Conservation (phyloP, 371 early-diverging fungal species). For the Syncephalis plumigaleata region DNA sequence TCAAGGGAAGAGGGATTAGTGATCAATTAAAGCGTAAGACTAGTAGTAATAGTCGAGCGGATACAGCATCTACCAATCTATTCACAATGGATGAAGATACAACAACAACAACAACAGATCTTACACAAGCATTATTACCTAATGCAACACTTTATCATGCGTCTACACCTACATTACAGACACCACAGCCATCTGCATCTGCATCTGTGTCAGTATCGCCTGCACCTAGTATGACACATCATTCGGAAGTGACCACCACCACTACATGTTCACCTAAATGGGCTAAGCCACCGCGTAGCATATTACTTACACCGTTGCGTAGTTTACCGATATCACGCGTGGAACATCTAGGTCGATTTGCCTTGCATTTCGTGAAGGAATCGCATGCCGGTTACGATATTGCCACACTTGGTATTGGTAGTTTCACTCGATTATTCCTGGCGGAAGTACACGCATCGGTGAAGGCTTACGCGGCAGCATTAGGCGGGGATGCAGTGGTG, state of each 20-base stretch:
- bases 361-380: constrained; percentile 62
- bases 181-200: too few species aligned
- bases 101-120: background rate
- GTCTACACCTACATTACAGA: too few species aligned
- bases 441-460: constrained; percentile 39
- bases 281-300: constrained; percentile 11
- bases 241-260: background rate
- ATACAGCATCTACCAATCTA: too few species aligned
- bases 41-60: too few species aligned
- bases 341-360: constrained; percentile 37
- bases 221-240: background rate
- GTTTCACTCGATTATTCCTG: constrained; percentile 37
- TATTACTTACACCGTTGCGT: constrained; percentile 22
- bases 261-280: background rate
- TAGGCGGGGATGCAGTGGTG: constrained; percentile 51
- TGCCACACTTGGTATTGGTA: constrained; percentile 24
- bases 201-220: too few species aligned
- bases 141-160: too few species aligned
- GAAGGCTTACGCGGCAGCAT: constrained; percentile 38
- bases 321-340: constrained; percentile 28
- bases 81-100: too few species aligned
- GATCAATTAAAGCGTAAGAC: too few species aligned
- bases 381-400: constrained; percentile 27
- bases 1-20: too few species aligned
- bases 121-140: too few species aligned